Conservation (phyloP, 768 basidiomycete species). For the Solioccasus polychromus region DNA sequence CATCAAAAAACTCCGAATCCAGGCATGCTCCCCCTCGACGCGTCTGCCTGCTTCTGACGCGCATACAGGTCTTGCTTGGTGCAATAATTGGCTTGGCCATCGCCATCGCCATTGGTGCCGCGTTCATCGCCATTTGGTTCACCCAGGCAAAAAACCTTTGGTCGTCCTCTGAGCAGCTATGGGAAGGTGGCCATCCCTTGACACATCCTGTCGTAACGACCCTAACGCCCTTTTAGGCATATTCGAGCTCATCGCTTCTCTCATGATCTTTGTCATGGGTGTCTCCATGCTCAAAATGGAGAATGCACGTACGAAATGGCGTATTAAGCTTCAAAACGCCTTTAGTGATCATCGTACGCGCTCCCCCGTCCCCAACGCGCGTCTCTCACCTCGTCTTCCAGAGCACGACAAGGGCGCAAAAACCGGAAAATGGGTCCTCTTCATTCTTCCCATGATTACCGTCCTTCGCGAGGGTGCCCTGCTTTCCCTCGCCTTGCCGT, state of each 20-base stretch:
- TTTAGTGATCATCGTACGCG: slow-evolving; percentile 59
- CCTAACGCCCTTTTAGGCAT: slow-evolving; percentile 41
- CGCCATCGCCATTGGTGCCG: slow-evolving; percentile 81
- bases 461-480: slow-evolving; percentile 85
- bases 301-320: slow-evolving; percentile 91
- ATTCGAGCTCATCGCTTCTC: slow-evolving; percentile 64
- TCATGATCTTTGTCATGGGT: slow-evolving; percentile 93
- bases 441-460: slow-evolving; percentile 87
- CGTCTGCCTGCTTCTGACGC: no score
- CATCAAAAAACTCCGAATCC: slow-evolving; percentile 66
- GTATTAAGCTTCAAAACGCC: slow-evolving; percentile 78
- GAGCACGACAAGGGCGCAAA: slow-evolving; percentile 47
- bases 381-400: slow-evolving; percentile 2
- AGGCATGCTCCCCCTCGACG: slow-evolving; percentile 36
- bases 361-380: neutral
- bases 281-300: slow-evolving; percentile 95
- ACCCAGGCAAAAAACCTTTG: slow-evolving; percentile 85
- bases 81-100: slow-evolving; percentile 71
- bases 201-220: neutral
- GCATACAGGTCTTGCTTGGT: slow-evolving; percentile 76
- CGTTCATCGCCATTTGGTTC: slow-evolving; percentile 95
- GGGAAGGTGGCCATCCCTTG: slow-evolving; percentile 67
- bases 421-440: slow-evolving; percentile 81
- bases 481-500: neutral
- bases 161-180: slow-evolving; percentile 79